Percentiles rank a stretch among this genome's conserved stretches.
Conservation (phyloP, 2,329 filamentous ascomycete genomes). For the Meredithiella fracta region DNA sequence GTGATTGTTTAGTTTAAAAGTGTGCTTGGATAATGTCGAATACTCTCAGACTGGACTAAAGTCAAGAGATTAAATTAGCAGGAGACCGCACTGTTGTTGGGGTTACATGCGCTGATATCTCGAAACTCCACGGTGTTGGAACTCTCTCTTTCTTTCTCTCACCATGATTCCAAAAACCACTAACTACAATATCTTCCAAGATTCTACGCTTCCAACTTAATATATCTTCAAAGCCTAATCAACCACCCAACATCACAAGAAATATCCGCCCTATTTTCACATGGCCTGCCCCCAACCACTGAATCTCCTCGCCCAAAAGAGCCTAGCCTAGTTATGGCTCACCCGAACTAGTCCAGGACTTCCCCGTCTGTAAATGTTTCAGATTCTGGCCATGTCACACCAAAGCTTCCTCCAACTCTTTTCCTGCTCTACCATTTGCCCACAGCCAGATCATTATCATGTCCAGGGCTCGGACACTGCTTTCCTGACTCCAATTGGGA, state of each 20-base stretch:
- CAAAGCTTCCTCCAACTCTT: conserved; percentile 3
- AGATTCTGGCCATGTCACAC: conserved; percentile 8
- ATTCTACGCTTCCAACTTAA: neutral
- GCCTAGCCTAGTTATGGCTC: neutral
- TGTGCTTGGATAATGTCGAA: too few species aligned
- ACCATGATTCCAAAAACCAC: too few species aligned
- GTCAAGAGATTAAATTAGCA: neutral
- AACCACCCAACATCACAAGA: neutral
- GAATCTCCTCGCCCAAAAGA: neutral
- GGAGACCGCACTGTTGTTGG: neutral
- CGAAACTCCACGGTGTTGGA: too few species aligned
- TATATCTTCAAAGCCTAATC: neutral
- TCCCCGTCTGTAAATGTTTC: conserved; percentile 3
- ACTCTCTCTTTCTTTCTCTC: too few species aligned
- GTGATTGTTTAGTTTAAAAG: too few species aligned
- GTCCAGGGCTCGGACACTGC: neutral
- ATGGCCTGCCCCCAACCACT: neutral
- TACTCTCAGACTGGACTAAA: neutral
- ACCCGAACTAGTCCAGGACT: neutral
- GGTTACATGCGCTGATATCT: neutral
- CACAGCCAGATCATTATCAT: neutral
- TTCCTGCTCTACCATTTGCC: neutral
- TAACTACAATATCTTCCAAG: too few species aligned
- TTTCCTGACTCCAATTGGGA: too few species aligned
- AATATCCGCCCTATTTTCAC: neutral